A percentile compares a stretch with the other conserved stretches of the same genome.
Evolutionary conservation across 1,284 basidiomycete genomes (phyloP).

Genomic region (Cryptococcus floricola): DNA sequence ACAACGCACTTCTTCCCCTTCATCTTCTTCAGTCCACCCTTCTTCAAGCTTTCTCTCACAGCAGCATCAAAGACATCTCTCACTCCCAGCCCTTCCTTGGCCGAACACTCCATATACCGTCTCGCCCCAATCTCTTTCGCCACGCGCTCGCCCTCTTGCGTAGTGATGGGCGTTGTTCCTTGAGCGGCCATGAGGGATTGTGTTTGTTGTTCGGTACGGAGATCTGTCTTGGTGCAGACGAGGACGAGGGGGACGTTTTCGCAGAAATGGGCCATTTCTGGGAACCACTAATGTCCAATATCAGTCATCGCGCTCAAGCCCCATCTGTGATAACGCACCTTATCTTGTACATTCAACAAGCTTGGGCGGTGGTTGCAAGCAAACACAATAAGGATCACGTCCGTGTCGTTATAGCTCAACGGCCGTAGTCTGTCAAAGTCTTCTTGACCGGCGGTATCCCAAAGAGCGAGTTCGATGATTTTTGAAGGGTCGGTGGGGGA

Average conservation of each 20-base stretch:
- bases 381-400: conserved; percentile 96
- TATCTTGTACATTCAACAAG: conserved; percentile 86
- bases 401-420: conserved; percentile 90
- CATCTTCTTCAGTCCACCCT: conserved; percentile 61
- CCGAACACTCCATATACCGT: conserved; percentile 85
- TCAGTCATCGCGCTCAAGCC: background rate
- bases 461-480: conserved; percentile 86
- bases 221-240: conserved; percentile 83
- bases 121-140: conserved; percentile 91
- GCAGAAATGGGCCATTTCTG: conserved; percentile 96
- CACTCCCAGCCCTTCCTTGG: conserved; percentile 84
- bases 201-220: conserved; percentile 81
- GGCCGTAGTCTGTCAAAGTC: conserved; percentile 94
- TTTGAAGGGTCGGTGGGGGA: conserved; percentile 69
- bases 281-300: conserved; percentile 70
- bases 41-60: conserved; percentile 76
- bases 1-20: conserved; percentile 76
- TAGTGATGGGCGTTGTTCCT: conserved; percentile 75
- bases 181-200: conserved; percentile 89
- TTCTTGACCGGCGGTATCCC: conserved; percentile 98
- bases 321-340: conserved; percentile 34
- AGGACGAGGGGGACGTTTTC: conserved; percentile 88
- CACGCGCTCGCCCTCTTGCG: conserved; percentile 72
- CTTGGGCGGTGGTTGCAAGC: conserved; percentile 95
- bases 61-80: conserved; percentile 90